A percentile compares a stretch with the other conserved stretches of the same genome.
Conservation (phyloP, 2,329 filamentous ascomycete species). For the Aspergillus awamori region DNA sequence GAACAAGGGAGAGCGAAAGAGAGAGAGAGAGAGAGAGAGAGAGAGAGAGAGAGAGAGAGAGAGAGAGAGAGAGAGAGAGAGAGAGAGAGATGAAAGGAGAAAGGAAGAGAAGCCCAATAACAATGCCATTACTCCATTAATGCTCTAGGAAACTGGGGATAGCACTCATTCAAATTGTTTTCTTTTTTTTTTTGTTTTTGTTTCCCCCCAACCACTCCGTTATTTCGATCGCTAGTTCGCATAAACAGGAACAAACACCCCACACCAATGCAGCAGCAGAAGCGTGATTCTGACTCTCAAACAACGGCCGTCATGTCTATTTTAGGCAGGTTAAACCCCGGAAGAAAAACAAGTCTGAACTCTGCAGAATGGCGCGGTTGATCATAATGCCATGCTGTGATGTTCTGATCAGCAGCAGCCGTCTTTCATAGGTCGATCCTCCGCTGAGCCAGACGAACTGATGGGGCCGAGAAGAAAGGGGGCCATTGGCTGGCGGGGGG, state of each 20-base stretch:
- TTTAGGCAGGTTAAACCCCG: constrained; percentile 11
- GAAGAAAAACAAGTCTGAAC: constrained; percentile 1
- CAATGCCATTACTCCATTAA: background rate
- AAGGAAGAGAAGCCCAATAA: background rate
- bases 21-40: too few species aligned
- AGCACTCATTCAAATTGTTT: background rate
- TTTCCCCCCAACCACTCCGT: background rate
- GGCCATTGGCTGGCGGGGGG: background rate
- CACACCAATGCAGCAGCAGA: background rate
- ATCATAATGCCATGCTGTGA: background rate
- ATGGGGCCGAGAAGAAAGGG: constrained; percentile 9
- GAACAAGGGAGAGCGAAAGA: background rate
- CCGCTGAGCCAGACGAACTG: constrained; percentile 13
- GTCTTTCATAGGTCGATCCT: constrained; percentile 18
- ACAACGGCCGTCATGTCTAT: constrained; percentile 16
- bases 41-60: too few species aligned
- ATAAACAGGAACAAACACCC: background rate
- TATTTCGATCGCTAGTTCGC: background rate
- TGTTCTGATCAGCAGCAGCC: background rate
- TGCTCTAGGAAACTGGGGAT: background rate
- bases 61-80: too few species aligned
- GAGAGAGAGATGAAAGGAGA: too few species aligned
- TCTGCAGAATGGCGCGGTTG: background rate
- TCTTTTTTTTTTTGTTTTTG: too few species aligned
- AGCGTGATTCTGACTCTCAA: constrained; percentile 4